phyloP scores from a whole-genome alignment of 2,329 filamentous ascomycete species.

The Dothistroma septosporum region DNA sequence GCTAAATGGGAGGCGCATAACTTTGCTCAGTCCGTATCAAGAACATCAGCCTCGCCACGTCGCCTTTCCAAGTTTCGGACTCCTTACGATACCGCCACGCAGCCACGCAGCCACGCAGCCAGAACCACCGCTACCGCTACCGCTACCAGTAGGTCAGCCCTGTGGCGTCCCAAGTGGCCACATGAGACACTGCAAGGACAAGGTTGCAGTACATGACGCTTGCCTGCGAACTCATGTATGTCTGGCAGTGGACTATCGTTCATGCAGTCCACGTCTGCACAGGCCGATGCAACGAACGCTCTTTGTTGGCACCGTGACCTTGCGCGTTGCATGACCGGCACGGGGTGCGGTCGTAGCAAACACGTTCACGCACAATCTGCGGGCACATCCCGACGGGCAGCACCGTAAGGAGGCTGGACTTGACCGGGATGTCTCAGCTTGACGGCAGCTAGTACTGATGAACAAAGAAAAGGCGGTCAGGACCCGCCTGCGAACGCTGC shows the following conservation, averaged over 20 bases:
- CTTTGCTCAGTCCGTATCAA: background rate
- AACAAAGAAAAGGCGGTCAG: constrained; percentile 21
- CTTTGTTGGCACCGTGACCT: background rate
- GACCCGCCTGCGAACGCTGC: constrained; percentile 16
- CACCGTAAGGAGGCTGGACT: constrained; percentile 6
- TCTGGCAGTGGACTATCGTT: constrained; percentile 12
- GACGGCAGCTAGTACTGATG: constrained; percentile 11
- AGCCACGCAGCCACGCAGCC: background rate
- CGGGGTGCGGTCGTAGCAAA: constrained; percentile 3
- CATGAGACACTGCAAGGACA: background rate
- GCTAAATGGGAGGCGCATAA: constrained; percentile 16
- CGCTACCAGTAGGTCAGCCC: background rate
- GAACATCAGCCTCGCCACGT: background rate
- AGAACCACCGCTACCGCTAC: background rate
- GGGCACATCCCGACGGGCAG: constrained; percentile 12
- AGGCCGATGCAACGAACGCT: background rate
- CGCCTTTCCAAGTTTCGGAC: background rate
- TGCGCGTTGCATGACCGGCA: background rate
- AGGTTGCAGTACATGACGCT: background rate
- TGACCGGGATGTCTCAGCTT: constrained; percentile 21
- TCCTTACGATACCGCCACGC: background rate
- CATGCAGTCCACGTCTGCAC: constrained; percentile 6
- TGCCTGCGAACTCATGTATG: constrained; percentile 4
- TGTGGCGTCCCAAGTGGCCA: background rate
- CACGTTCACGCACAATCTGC: constrained; percentile 8